Base-by-base conservation (phyloP, 805 yeast genomes). In the Barnettozyma vustinii region DNA sequence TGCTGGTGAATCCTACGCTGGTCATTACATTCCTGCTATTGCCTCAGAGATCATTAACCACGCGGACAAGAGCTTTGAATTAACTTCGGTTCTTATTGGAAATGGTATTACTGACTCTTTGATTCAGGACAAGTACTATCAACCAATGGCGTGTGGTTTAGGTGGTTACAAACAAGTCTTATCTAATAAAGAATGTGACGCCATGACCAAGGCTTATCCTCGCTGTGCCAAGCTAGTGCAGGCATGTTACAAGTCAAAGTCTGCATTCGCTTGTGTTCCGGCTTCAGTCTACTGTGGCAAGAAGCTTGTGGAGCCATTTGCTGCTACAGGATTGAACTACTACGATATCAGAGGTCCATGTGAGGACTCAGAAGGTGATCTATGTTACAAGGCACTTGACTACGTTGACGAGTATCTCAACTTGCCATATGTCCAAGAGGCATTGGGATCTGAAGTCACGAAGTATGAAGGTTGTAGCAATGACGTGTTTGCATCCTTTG, bases 81-180 rank as follows among this genome's bases (percentile, higher is more conserved):
- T 90, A 56, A 71, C 85, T 12, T 87, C 96, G 4, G 83, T 91
- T 18, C 63, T 92, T 63, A 91, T 91, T 60, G 98, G 98, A 53
- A 91, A 91, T 65, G 97, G 98, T 46, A 79, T 91, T 57, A 88
- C 96, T 33, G 96, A 89, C 65, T 85, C 96, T 3, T 71, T 84
- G 51, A 75, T 78, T 41, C 97, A 90, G 73, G 83, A 84, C 61
- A 77, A 77, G 50, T 81, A 82, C 66, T 90, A 88, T 63, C 80
- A 84, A 66, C 96, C 95, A 55, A 91, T 92, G 97, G 96, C 96
- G 4, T 92, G 98, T 68, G 94, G 96, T 47, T 65, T 76, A 56
- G 96, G 96, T 55, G 97, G 96, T 6, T 81, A 81, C 60, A 83
- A 83, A 18, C 72, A 91, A 16, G 89, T 89, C 2, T 72, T 89